Conservation (phyloP, 495 filamentous ascomycete genomes). For the Melanomma pulvis-pyrius region DNA sequence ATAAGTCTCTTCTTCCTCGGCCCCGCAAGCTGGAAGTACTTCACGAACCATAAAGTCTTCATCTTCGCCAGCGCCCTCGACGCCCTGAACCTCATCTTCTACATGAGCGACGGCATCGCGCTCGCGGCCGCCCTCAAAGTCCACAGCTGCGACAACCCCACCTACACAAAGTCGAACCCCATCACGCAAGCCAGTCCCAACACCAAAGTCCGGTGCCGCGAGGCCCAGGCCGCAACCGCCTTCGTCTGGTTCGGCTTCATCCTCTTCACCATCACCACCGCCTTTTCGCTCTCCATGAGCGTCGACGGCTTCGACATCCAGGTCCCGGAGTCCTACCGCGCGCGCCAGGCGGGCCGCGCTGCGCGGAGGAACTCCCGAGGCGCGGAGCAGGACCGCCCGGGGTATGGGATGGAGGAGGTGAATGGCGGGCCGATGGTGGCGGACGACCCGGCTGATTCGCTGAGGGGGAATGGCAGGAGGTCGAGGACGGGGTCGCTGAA, state of each 20-base stretch:
- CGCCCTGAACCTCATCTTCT: not conserved
- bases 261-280: slow-evolving; percentile 1
- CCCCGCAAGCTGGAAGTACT: slow-evolving; percentile 5
- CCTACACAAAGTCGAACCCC: not conserved
- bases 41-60: not conserved
- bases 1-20: not conserved
- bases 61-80: not conserved
- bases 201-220: not conserved
- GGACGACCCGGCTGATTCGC: not conserved
- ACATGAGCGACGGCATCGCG: not conserved
- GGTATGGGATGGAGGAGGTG: not conserved
- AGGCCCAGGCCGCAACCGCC: not conserved
- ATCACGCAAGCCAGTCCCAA: slow-evolving; percentile 6
- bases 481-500: not conserved
- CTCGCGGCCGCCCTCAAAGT: not conserved
- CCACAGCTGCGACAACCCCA: not conserved
- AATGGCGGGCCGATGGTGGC: slow-evolving; percentile 4
- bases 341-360: not conserved
- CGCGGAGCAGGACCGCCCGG: not conserved
- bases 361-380: not conserved
- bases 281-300: not conserved
- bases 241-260: not conserved
- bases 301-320: not conserved
- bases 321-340: not conserved
- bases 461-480: not conserved